Evolutionary conservation across 1,139 yeast genomes (phyloP), one percentile per base, ranked within the genome.

Genomic region (Yamadazyma mexicana): DNA sequence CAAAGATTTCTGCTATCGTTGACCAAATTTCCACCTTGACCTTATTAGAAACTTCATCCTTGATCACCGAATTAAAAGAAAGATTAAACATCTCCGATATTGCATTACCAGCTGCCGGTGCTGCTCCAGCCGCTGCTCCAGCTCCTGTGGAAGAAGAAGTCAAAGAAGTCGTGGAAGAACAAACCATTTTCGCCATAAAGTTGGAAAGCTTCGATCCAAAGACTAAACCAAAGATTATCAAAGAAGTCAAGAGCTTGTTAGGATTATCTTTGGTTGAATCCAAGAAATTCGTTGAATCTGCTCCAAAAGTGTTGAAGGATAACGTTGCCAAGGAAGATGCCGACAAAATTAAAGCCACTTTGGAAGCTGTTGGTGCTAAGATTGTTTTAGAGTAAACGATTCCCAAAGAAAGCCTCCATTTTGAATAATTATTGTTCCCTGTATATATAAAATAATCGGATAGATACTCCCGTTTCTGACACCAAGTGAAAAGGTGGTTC

Each of bases 311-410:
- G 35, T 77, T 86, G 66, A 87, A 87, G 70, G 95, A 86, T 56
- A 84, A 84, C 52, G 87, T 86, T 43, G 81, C 89, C 46, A 86
- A 87, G 75, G 95, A 86, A 61, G 95, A 86, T 57, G 94, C 94
- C 47, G 95, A 87, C 56, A 86, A 87, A 78, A 87, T 92, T 64
- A 92, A 92, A 77, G 77, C 87, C 49, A 82, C 96, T 46, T 77
- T 94, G 62, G 98, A 92, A 73, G 95, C 83, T 43, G 79, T 89
- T 57, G 98, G 98, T 61, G 98, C 96, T 52, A 92, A 92, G 79
- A 77, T 92, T 57, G 56, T 79, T 45, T 75, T 92, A 65, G 98
- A 92, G 74, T 92, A 81, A 70, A 44, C 22, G 8, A 20, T 20
- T 5, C 22, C 22, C 22, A 20, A 20, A 20, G 22, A n/a, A n/a